Percentiles rank a stretch among this genome's conserved stretches.
These are phyloP conservation scores for Colletotrichum chrysophilum DNA, from an alignment of 2,329 filamentous ascomycete species.

Conservation along the genomic window DNA sequence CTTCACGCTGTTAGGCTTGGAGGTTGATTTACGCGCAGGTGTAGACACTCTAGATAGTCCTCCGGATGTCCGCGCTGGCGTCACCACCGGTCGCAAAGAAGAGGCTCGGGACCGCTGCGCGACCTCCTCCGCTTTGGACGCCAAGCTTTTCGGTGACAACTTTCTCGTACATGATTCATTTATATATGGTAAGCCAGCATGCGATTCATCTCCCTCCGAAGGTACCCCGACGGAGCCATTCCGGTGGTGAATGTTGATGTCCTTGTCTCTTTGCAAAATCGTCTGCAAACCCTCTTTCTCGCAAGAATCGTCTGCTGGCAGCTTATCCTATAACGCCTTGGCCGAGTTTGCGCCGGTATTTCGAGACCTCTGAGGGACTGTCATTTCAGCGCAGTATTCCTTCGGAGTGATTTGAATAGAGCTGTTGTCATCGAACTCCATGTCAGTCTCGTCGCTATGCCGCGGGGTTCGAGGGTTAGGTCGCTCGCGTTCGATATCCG, in stretches of 20 bases:
- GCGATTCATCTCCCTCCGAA: neutral
- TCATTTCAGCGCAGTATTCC: neutral
- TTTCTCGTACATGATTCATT: neutral
- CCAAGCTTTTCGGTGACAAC: neutral
- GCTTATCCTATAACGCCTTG: neutral
- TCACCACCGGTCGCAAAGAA: neutral
- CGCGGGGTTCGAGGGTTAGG: neutral
- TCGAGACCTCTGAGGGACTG: neutral
- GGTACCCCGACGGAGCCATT: neutral
- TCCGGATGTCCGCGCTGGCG: neutral
- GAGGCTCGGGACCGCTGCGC: slow-evolving; percentile 5
- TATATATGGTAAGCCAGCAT: neutral
- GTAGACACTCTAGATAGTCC: neutral
- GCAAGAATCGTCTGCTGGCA: neutral
- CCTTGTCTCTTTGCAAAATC: neutral
- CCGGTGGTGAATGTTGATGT: neutral
- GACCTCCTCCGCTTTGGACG: neutral
- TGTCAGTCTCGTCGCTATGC: neutral
- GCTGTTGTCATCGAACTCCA: neutral
- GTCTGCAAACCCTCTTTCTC: neutral
- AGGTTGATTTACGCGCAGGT: slow-evolving; percentile 22
- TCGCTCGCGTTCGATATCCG: neutral
- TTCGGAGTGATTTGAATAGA: slow-evolving; percentile 13
- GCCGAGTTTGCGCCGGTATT: neutral
- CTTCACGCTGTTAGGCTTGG: slow-evolving; percentile 42